Conservation (phyloP, 805 yeast genomes). For the Kodamaea sagamina region DNA sequence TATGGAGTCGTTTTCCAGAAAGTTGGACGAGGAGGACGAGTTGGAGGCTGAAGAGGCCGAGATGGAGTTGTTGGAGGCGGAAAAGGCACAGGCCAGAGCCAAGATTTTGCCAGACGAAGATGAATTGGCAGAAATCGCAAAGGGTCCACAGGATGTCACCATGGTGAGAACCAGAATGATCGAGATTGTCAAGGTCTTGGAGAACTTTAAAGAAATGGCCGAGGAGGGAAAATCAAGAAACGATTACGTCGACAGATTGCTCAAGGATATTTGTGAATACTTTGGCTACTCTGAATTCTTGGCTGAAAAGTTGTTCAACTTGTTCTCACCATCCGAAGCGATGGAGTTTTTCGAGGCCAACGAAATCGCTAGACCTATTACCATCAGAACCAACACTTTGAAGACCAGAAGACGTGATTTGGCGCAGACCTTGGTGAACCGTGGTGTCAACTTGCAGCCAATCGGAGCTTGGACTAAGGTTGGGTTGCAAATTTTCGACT, state of each 20-base stretch:
- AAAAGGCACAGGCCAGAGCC: slow-evolving; percentile 69
- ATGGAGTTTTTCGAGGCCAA: slow-evolving; percentile 98
- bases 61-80: slow-evolving; percentile 57
- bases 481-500: slow-evolving; percentile 94
- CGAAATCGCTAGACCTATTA: slow-evolving; percentile 94
- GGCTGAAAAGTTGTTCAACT: slow-evolving; percentile 90
- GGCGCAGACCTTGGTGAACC: slow-evolving; percentile 90
- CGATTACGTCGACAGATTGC: slow-evolving; percentile 75
- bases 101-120: slow-evolving; percentile 73
- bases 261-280: slow-evolving; percentile 86
- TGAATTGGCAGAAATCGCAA: slow-evolving; percentile 52
- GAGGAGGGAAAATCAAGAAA: slow-evolving; percentile 87
- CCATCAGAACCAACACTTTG: slow-evolving; percentile 96
- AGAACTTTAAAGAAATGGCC: slow-evolving; percentile 77
- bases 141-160: slow-evolving; percentile 71
- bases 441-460: slow-evolving; percentile 97
- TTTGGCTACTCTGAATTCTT: slow-evolving; percentile 90
- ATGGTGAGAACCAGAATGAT: slow-evolving; percentile 90
- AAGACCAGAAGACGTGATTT: slow-evolving; percentile 93
- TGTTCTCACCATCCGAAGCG: slow-evolving; percentile 94
- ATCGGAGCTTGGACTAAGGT: slow-evolving; percentile 98
- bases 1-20: slow-evolving; percentile 75
- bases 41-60: slow-evolving; percentile 49
- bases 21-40: slow-evolving; percentile 61
- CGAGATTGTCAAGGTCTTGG: slow-evolving; percentile 91